Evolutionary conservation across 2,329 filamentous ascomycete genomes (phyloP), one percentile per base, ranked within the genome.

Genomic region (Cladorrhinum sp.): DNA sequence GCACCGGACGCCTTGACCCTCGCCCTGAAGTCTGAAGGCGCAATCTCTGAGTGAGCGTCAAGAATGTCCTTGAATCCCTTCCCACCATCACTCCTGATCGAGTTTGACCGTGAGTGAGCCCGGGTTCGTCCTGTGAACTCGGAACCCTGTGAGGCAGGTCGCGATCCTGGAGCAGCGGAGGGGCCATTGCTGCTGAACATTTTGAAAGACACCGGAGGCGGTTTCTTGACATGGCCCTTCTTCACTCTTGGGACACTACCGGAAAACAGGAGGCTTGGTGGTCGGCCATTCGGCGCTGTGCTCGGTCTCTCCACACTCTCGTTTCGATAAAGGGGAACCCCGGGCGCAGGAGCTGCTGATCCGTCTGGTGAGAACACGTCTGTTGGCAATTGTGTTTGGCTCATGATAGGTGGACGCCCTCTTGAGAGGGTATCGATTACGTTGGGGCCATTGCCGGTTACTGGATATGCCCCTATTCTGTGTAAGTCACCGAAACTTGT

Each of bases 11-110:
- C 82, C 58, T 78, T 71, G 2, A 85, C 66, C 16, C 82, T 76
- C 9, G 74, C 73, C 53, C 74, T 73, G 64, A 85, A 85, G 62
- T 83, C 76, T 1, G 76, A 73, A 0, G 79, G 77, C 26, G 71
- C 78, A 42, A 86, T 74, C 24, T 76, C 79, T 0, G 82, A 81
- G 62, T 84, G 81, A 0, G 84, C 84, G 64, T 87, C 85, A 2
- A 87, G 74, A 0, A 87, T 70, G 64, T 87, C 83, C 52, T 86
- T 77, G 59, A 78, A 75, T 3, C 72, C 68, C 50, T 61, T 71
- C 16, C 67, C 21, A 63, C 62, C 14, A 33, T 69, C 68, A 62
- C 73, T 75, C 28, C 71, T 69, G 20, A 74, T 63, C 0, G 75
- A 78, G 33, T 68, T 67, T 39, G 69, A 69, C 2, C 74, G 71